A percentile compares a stretch with the other conserved stretches of the same genome.
phyloP scores from a whole-genome alignment of 495 filamentous ascomycete genomes.

The Cercophora scortea region DNA sequence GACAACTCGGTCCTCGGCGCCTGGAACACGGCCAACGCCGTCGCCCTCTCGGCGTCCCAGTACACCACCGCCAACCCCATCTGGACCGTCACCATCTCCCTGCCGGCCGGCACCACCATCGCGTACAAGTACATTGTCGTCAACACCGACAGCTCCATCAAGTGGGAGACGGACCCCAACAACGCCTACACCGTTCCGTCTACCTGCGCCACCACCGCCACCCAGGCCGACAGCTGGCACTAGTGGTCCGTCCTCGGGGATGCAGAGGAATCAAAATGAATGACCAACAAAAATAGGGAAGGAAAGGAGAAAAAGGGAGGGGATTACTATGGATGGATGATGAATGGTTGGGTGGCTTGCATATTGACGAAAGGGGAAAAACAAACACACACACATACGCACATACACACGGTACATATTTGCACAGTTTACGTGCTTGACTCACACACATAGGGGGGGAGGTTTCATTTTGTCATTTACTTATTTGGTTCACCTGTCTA shows the following conservation, averaged over 20 bases:
- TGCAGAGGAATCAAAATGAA: background rate
- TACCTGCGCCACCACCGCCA: conserved; percentile 34
- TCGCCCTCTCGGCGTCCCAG: conserved; percentile 42
- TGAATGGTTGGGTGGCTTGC: background rate
- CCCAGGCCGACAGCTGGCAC: conserved; percentile 33
- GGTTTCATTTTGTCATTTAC: no score
- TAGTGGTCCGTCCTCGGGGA: background rate
- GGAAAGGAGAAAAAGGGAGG: background rate
- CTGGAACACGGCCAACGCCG: conserved; percentile 44
- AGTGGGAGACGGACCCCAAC: conserved; percentile 62
- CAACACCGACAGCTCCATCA: conserved; percentile 42
- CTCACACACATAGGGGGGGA: no score
- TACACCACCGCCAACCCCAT: conserved; percentile 50
- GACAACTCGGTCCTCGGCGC: conserved; percentile 45
- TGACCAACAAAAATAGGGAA: background rate
- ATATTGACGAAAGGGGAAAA: no score
- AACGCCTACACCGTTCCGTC: conserved; percentile 47
- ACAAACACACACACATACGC: background rate
- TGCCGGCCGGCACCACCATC: conserved; percentile 46
- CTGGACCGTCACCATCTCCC: conserved; percentile 46
- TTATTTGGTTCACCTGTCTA: background rate
- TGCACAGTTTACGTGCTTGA: background rate
- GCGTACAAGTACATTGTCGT: conserved; percentile 65
- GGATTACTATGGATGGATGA: background rate
- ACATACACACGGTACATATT: background rate